phyloP scores from a whole-genome alignment of 2,329 filamentous ascomycete genomes.

The Aureobasidium namibiae region DNA sequence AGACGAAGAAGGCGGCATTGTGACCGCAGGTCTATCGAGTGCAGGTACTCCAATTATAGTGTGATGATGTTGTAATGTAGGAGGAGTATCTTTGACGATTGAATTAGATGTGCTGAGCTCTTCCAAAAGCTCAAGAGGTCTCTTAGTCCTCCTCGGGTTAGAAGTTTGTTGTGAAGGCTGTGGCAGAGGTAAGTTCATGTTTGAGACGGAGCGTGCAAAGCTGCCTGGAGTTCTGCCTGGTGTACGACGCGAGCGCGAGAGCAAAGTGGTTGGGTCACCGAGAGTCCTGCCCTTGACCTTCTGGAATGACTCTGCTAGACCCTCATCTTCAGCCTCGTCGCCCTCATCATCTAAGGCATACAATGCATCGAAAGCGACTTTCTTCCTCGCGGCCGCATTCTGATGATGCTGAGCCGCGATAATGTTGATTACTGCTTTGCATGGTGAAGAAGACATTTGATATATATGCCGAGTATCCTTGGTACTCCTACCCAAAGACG shows the following conservation, averaged over 20 bases:
- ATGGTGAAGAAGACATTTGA: constrained; percentile 1
- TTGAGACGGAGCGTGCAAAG: constrained; percentile 21
- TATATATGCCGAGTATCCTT: background rate
- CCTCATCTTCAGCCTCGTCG: constrained; percentile 18
- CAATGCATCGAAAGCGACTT: constrained; percentile 18
- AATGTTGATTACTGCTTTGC: constrained; percentile 1
- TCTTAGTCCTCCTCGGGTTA: background rate
- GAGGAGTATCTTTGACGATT: constrained; percentile 8
- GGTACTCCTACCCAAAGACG: background rate
- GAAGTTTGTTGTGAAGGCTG: background rate
- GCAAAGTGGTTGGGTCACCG: constrained; percentile 8
- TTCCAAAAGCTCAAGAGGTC: background rate
- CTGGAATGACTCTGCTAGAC: constrained; percentile 17
- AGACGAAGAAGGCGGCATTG: constrained; percentile 16
- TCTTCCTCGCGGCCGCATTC: constrained; percentile 15
- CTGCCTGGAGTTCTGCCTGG: background rate
- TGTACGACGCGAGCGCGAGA: constrained; percentile 1
- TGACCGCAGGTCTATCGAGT: background rate
- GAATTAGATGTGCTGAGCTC: background rate
- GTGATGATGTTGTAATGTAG: constrained; percentile 11
- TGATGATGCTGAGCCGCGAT: background rate
- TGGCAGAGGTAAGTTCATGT: background rate
- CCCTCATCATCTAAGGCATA: constrained; percentile 17
- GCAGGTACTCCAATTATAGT: background rate
- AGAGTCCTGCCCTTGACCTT: constrained; percentile 15